Evolutionary conservation across 2,329 filamentous ascomycete species (phyloP), one percentile per base, ranked within the genome.

Genomic region (Exophiala alcalophila): DNA sequence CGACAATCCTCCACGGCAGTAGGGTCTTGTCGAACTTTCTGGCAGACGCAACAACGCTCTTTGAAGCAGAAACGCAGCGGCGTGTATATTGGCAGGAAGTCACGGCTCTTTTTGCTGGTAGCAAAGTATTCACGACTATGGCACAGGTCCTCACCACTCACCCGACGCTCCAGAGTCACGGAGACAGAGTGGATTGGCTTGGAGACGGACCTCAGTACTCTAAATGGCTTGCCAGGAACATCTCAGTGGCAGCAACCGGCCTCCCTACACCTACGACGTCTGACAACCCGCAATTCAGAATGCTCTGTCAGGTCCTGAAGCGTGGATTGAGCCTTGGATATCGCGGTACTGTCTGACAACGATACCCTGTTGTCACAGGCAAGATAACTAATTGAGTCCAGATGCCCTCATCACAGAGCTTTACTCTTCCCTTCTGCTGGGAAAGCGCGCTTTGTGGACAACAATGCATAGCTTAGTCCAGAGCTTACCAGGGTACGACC

Each of bases 251-350:
- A 55, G 61, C 59, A 23, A 60, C 59, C 60, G 20, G 59, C 52
- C 18, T 81, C 64, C 69, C 64, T 57, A 29, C 61, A 4, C 44
- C 56, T 9, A 53, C 64, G 52, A 31, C 53, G 41, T 19, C 29
- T 5, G 33, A 51, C 14, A 20, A 12, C 18, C 41, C 62, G 50
- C 21, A 50, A 42, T 54, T 63, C 61, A 52, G 64, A 35, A 62
- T 59, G 30, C 48, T 66, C 19, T 63, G 67, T 27, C 68, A 72
- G 31, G 54, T 81, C 5, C 64, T 70, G 14, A 69, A 77, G 3
- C 81, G 83, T 49, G 72, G 78, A 1, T 66, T 91, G 45, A 81
- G 76, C 20, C 63, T 95, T 20, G 87, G 86, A 2, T 87, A 92
- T 63, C 69, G 74, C 39, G 83, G 86, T 85, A 70, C 21, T 34